Evolutionary conservation across 78 protist genomes (phyloP).

Genomic region (Cavenderia fasciculata): DNA sequence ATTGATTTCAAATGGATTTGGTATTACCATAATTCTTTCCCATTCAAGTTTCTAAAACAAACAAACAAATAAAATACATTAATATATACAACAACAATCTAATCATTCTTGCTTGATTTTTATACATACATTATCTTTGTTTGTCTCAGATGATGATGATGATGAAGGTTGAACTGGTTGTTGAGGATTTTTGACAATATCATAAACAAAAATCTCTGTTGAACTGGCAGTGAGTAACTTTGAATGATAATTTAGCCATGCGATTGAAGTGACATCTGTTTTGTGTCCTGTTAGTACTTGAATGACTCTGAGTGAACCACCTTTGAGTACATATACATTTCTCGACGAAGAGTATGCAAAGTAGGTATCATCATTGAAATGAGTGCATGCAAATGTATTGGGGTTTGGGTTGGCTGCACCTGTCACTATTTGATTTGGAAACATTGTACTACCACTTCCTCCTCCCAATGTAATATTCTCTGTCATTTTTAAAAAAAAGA

Average conservation of each 20-base stretch:
- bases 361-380: slow-evolving; percentile 43
- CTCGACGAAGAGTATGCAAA: slow-evolving; percentile 56
- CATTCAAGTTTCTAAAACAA: background rate
- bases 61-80: background rate
- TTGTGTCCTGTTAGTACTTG: slow-evolving; percentile 63
- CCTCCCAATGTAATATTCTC: no score
- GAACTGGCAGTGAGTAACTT: slow-evolving; percentile 14
- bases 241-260: slow-evolving; percentile 21
- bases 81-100: background rate
- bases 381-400: slow-evolving; percentile 41
- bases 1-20: slow-evolving; percentile 44
- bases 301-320: slow-evolving; percentile 50
- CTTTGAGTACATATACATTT: slow-evolving; percentile 46
- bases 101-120: no score
- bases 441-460: slow-evolving; percentile 28
- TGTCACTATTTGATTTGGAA: slow-evolving; percentile 67
- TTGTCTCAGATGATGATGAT: no score
- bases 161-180: background rate
- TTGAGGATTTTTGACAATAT: background rate
- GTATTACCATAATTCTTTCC: slow-evolving; percentile 37
- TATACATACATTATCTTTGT: no score
- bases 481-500: no score
- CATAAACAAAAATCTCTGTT: slow-evolving; percentile 23
- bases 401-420: slow-evolving; percentile 60
- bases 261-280: slow-evolving; percentile 32